A percentile compares a stretch with the other conserved stretches of the same genome.
phyloP scores from a whole-genome alignment of 257 asterid species.

The Lantana camara region DNA sequence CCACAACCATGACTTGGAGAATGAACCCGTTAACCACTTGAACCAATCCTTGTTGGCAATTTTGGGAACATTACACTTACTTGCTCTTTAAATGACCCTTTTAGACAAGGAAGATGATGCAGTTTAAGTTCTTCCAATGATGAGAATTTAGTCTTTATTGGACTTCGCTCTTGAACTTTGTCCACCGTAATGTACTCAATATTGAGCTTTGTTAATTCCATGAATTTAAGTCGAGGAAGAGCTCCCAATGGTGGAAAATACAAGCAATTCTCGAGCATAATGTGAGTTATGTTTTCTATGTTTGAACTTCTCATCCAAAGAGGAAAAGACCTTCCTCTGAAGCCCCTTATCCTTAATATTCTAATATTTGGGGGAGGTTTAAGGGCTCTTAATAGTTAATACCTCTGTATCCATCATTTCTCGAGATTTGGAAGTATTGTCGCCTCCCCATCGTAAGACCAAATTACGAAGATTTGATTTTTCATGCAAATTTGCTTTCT shows the following conservation, averaged over 20 bases:
- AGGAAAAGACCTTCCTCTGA: no score
- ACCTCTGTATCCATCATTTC: slow-evolving; percentile 21
- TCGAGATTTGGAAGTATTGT: neutral
- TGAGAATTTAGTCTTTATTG: neutral
- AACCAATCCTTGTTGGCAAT: no score
- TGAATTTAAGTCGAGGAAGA: slow-evolving; percentile 19
- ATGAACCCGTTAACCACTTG: no score
- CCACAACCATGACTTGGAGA: no score
- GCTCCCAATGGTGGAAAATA: slow-evolving; percentile 20
- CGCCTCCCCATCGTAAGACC: slow-evolving; percentile 24
- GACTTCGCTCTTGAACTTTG: neutral
- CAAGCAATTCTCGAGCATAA: slow-evolving; percentile 4
- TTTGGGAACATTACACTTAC: slow-evolving; percentile 12
- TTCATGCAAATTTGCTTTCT: slow-evolving; percentile 14
- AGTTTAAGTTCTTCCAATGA: neutral
- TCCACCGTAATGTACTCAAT: slow-evolving; percentile 24
- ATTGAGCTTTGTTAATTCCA: slow-evolving; percentile 6
- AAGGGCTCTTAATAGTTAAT: slow-evolving; percentile 1
- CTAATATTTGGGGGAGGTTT: no score
- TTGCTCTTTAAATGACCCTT: slow-evolving; percentile 13
- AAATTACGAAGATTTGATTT: slow-evolving; percentile 25
- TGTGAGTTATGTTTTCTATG: slow-evolving; percentile 1
- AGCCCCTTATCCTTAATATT: no score
- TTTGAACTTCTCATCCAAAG: neutral
- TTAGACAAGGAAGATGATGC: neutral